phyloP scores from a whole-genome alignment of 352 stramenopile genomes.

The Blastocystis sp. region DNA sequence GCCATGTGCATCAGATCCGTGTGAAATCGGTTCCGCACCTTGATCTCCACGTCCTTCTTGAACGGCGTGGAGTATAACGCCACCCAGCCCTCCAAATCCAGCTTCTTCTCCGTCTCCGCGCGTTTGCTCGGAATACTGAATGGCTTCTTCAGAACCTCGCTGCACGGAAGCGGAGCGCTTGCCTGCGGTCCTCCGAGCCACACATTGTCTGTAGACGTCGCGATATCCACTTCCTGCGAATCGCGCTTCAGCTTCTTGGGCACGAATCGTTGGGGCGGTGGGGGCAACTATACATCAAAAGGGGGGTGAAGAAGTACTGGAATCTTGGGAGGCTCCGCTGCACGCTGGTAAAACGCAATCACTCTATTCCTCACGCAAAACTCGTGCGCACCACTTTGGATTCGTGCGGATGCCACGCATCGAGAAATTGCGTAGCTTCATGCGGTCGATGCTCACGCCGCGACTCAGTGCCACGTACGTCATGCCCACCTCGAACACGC shows the following conservation, averaged over 20 bases:
- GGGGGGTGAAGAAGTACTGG: background rate
- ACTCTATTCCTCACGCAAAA: conserved; percentile 2
- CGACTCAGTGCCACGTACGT: conserved; percentile 92
- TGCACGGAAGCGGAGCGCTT: conserved; percentile 12
- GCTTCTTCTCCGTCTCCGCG: background rate
- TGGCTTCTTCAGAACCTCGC: background rate
- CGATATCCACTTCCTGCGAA: background rate
- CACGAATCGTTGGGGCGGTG: background rate
- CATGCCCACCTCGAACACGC: conserved; percentile 90
- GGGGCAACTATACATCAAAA: background rate
- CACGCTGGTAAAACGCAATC: conserved; percentile 36
- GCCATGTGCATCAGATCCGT: conserved; percentile 19
- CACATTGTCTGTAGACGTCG: background rate
- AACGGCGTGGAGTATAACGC: conserved; percentile 50
- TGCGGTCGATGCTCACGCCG: conserved; percentile 80
- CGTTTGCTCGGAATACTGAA: conserved; percentile 14
- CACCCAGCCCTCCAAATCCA: conserved; percentile 42
- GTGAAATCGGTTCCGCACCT: conserved; percentile 24
- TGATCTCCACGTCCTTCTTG: conserved; percentile 33
- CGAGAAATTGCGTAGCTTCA: conserved; percentile 71
- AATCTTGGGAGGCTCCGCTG: background rate
- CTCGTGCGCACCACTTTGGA: conserved; percentile 10
- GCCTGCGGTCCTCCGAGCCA: background rate
- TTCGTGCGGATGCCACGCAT: conserved; percentile 35
- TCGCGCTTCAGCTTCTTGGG: background rate